Percentiles rank a stretch among this genome's conserved stretches.
Evolutionary conservation across 2,329 filamentous ascomycete species (phyloP).

Genomic region (Fusarium compactum): DNA sequence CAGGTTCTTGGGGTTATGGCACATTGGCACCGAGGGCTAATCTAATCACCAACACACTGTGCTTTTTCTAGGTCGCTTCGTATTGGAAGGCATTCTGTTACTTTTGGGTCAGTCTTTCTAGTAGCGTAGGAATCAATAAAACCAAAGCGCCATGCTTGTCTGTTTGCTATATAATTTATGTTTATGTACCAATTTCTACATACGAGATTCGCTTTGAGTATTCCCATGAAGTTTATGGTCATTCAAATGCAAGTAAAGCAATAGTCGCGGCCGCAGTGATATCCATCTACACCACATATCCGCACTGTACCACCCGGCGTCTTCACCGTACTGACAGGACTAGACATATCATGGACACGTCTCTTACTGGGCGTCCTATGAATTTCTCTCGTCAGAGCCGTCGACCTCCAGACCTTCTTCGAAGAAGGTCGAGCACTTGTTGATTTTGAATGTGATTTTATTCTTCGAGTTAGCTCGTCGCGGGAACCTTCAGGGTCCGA

Average conservation of each 20-base stretch:
- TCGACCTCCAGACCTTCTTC: constrained; percentile 48
- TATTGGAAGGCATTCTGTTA: constrained; percentile 32
- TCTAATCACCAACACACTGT: constrained; percentile 39
- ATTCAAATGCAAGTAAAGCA: constrained; percentile 67
- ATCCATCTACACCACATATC: constrained; percentile 67
- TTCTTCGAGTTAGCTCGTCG: constrained; percentile 47
- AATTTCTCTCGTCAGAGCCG: constrained; percentile 47
- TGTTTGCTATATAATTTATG: constrained; percentile 5
- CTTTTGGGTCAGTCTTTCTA: constrained; percentile 40
- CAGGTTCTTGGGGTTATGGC: constrained; percentile 36
- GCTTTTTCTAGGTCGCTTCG: constrained; percentile 29
- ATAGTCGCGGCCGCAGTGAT: constrained; percentile 67
- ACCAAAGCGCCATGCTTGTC: constrained; percentile 32
- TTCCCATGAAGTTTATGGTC: not conserved
- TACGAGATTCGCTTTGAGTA: too few relatives aligned
- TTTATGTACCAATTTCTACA: not conserved
- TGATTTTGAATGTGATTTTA: constrained; percentile 33
- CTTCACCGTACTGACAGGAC: constrained; percentile 47
- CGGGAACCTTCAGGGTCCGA: constrained; percentile 57
- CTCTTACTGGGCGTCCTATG: constrained; percentile 47
- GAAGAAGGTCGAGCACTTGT: constrained; percentile 29
- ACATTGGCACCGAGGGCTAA: constrained; percentile 39
- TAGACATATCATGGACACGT: constrained; percentile 34
- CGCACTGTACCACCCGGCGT: constrained; percentile 65
- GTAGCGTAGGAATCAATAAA: constrained; percentile 46